Evolutionary conservation across 2,329 filamentous ascomycete genomes (phyloP).

Genomic region (Aureobasidium vineae): DNA sequence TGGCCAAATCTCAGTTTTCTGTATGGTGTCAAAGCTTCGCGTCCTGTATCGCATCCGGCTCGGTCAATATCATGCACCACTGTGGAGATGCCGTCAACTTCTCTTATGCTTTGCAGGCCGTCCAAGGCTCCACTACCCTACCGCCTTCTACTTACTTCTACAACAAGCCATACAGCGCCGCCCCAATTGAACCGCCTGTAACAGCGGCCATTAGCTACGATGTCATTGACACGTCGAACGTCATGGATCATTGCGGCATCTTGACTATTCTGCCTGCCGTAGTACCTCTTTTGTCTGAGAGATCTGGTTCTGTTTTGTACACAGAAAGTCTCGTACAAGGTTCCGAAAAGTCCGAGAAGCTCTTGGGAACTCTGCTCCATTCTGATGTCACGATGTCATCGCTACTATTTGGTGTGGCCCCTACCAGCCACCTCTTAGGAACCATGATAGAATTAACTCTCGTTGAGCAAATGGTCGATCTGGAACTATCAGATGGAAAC

Average conservation of each 20-base stretch:
- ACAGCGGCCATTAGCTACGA: conserved; percentile 45
- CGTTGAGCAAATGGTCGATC: not conserved
- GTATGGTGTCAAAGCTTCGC: conserved; percentile 12
- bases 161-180: conserved; percentile 12
- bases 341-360: conserved; percentile 29
- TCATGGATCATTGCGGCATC: conserved; percentile 46
- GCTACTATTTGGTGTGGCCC: conserved; percentile 52
- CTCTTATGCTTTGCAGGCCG: conserved; percentile 16
- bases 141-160: conserved; percentile 8
- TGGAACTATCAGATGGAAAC: conserved; percentile 16
- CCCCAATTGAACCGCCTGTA: not conserved
- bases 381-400: conserved; percentile 50
- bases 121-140: conserved; percentile 1
- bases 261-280: conserved; percentile 51
- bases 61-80: conserved; percentile 20
- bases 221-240: conserved; percentile 55
- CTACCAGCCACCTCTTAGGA: conserved; percentile 46
- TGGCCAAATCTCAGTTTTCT: conserved; percentile 22
- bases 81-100: conserved; percentile 27
- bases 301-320: conserved; percentile 50
- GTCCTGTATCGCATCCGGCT: not conserved
- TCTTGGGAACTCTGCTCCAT: conserved; percentile 47
- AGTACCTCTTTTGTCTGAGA: conserved; percentile 49
- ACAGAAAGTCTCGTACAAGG: conserved; percentile 48
- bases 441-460: conserved; percentile 2